These are phyloP conservation scores for Pelargonium australe DNA, from an alignment of 441 rosid species.

Conservation along the genomic window DNA sequence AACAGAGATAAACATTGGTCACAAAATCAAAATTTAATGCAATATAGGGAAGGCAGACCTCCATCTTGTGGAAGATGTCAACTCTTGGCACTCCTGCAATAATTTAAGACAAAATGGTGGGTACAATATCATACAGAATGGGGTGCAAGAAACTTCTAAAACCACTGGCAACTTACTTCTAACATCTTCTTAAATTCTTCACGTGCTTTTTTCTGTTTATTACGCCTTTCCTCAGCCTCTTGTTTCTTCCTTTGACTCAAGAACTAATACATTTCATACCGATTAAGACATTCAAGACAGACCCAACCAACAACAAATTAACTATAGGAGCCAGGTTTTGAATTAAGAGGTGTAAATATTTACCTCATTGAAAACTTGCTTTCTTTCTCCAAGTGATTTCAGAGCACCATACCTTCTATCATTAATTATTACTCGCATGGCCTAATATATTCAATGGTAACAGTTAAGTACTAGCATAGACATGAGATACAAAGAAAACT, in stretches of 20 bases:
- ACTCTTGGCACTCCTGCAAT: conserved; percentile 45
- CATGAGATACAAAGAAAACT: conserved; percentile 13
- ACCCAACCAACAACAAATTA: conserved; percentile 8
- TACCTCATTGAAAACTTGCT: conserved; percentile 70
- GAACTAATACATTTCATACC: conserved; percentile 34
- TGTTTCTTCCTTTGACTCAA: conserved; percentile 48
- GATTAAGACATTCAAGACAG: conserved; percentile 14
- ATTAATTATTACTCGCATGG: conserved; percentile 62
- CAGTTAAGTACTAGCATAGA: conserved; percentile 24
- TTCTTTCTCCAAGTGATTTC: conserved; percentile 71
- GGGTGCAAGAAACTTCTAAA: conserved; percentile 4
- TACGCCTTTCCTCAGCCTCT: conserved; percentile 52
- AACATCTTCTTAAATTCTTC: conserved; percentile 59
- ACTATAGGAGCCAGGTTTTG: conserved; percentile 10
- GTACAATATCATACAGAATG: conserved; percentile 3
- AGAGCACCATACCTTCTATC: conserved; percentile 65
- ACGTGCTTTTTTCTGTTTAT: conserved; percentile 44
- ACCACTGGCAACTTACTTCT: conserved; percentile 37
- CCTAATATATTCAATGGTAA: conserved; percentile 32
- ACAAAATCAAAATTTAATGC: conserved; percentile 1
- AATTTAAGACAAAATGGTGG: conserved; percentile 13
- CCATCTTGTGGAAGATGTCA: conserved; percentile 66
- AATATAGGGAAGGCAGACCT: conserved; percentile 39
- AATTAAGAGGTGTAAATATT: conserved; percentile 10
- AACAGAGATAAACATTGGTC: not conserved